Evolutionary conservation across 805 yeast genomes (phyloP), one percentile per base, ranked within the genome.

Genomic region (Komagataella kurtzmanii): DNA sequence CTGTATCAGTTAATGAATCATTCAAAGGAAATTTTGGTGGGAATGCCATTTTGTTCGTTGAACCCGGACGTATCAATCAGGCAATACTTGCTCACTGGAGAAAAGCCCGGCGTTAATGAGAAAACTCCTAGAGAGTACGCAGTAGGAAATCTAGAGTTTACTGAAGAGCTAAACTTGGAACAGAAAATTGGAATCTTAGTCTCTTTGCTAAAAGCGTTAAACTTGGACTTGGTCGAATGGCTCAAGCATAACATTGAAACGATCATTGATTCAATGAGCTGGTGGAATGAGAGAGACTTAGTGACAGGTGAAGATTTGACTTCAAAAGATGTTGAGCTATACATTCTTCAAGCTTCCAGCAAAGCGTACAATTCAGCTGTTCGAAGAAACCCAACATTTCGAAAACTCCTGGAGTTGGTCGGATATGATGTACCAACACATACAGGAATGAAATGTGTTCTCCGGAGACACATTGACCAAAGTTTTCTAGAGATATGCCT

Each of bases 61-160:
- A 30, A 43, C 45, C 24, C 30, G 7, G 17, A 45, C 8, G 23
- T 46, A 14, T 30, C 52, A 24, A 45, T 36, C 3, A 47, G 46
- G 24, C 40, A 51, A 40, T 8, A 24, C 36, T 18, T 44, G n/a
- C 45, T 51, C 49, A 12, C 48, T 24, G 52, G 36, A 21, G 43
- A 48, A 24, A 46, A 46, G 10, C 21, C 45, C 23, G 36, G 18
- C n/a, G 45, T 44, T 14, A 30, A 43, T 14, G 30, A 46, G 24
- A 14, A 24, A n/a, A 21, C 47, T 17, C 24, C 23, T n/a, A n/a
- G 12, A 17, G 30, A 21, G 14, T 45, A 21, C 8, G 5, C 17
- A 23, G 47, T 24, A 3, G 24, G 24, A 3, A 24, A 45, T 10
- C 19, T 45, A 12, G 23, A n/a, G 12, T 45, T 45, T 17, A 18